phyloP scores from a whole-genome alignment of 805 yeast genomes.

The Brettanomyces nanus region DNA sequence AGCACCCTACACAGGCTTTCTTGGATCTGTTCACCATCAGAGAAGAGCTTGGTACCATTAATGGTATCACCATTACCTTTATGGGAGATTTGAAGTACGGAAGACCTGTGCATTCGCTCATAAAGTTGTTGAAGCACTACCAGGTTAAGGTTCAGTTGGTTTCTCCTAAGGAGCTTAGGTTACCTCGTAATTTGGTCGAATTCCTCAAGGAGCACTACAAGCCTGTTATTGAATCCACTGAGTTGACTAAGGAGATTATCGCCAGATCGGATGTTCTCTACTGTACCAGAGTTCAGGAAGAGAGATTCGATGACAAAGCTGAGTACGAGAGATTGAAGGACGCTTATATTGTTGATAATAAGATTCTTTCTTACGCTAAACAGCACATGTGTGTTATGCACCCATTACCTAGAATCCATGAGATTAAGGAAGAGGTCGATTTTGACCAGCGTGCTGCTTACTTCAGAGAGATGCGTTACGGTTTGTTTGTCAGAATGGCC shows the following conservation, averaged over 20 bases:
- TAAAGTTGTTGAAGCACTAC: slow-evolving; percentile 83
- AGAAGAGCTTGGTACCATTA: slow-evolving; percentile 97
- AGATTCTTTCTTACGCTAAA: slow-evolving; percentile 83
- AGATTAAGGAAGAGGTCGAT: slow-evolving; percentile 96
- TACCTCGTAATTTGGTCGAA: slow-evolving; percentile 68
- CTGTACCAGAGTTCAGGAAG: slow-evolving; percentile 98
- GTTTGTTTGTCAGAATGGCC: slow-evolving; percentile 98
- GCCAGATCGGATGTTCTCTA: slow-evolving; percentile 89
- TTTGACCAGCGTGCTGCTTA: slow-evolving; percentile 99
- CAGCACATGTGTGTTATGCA: slow-evolving; percentile 99
- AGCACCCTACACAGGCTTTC: slow-evolving; percentile 98
- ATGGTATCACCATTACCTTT: slow-evolving; percentile 95
- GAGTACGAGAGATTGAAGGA: slow-evolving; percentile 88
- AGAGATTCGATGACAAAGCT: slow-evolving; percentile 70
- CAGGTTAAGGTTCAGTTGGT: slow-evolving; percentile 90
- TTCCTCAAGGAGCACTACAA: slow-evolving; percentile 60
- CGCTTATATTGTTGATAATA: slow-evolving; percentile 86
- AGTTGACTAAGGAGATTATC: slow-evolving; percentile 75
- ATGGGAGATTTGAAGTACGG: slow-evolving; percentile 99
- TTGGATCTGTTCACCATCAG: slow-evolving; percentile 95
- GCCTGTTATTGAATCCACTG: slow-evolving; percentile 66
- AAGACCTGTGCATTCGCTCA: slow-evolving; percentile 95
- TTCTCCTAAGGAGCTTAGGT: slow-evolving; percentile 77
- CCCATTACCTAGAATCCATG: slow-evolving; percentile 95
- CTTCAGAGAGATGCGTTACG: slow-evolving; percentile 99